Percentiles rank a stretch among this genome's conserved stretches.
Conservation (phyloP, 768 basidiomycete species). For the Pleurotus tuber-regium region DNA sequence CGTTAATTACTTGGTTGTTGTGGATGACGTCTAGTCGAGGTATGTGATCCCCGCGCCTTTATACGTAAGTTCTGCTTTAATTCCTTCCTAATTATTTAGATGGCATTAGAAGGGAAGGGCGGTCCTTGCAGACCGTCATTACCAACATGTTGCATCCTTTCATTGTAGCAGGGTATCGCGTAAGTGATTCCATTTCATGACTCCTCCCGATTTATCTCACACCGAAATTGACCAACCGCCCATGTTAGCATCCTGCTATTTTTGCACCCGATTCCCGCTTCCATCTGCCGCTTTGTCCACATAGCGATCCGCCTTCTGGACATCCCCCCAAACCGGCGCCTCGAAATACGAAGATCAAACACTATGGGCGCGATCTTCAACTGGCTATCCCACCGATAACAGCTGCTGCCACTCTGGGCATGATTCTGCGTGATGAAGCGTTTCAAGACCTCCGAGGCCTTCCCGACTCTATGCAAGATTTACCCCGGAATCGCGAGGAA, state of each 20-base stretch:
- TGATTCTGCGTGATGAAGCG: constrained; percentile 33
- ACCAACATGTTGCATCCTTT: constrained; percentile 34
- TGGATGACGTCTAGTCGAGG: constrained; percentile 45
- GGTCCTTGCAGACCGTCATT: constrained; percentile 23
- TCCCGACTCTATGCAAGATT: constrained; percentile 17
- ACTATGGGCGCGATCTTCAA: constrained; percentile 39
- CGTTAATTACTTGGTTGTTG: constrained; percentile 42
- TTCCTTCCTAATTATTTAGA: constrained; percentile 22
- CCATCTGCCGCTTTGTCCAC: constrained; percentile 34
- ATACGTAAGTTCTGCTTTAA: neutral
- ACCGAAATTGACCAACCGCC: too few species aligned
- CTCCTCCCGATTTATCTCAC: neutral
- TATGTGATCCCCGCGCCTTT: constrained; percentile 16
- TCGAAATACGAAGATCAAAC: constrained; percentile 28
- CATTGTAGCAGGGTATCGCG: constrained; percentile 39
- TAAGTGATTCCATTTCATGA: constrained; percentile 17
- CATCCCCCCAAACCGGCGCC: constrained; percentile 31
- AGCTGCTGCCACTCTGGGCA: constrained; percentile 36
- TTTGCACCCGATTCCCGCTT: constrained; percentile 45
- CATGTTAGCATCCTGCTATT: constrained; percentile 39
- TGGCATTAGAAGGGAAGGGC: constrained; percentile 27
- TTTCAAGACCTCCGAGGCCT: constrained; percentile 27
- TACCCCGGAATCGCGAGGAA: constrained; percentile 34
- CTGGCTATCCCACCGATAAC: constrained; percentile 40
- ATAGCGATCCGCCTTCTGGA: constrained; percentile 18